A percentile compares a stretch with the other conserved stretches of the same genome.
Evolutionary conservation across 208 protist species (phyloP).

Genomic region (Leishmania arabica): DNA sequence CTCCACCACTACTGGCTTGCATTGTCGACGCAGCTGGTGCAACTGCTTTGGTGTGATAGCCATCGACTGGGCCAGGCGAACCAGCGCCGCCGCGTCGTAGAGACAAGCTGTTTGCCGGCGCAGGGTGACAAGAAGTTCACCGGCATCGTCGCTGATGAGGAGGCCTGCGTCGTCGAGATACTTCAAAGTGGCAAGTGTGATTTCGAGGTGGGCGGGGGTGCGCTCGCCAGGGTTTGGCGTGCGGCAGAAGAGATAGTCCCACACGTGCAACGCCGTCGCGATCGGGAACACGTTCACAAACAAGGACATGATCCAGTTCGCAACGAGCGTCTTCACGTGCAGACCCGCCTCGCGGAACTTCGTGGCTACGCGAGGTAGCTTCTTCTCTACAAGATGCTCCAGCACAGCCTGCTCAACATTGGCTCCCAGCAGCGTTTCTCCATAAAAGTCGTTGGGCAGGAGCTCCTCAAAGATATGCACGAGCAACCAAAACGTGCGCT

Average conservation of each 20-base stretch:
- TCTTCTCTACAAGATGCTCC: conserved; percentile 33
- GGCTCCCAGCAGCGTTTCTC: conserved; percentile 55
- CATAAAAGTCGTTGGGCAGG: conserved; percentile 79
- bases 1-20: conserved; percentile 27
- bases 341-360: conserved; percentile 37
- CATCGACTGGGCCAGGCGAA: conserved; percentile 26
- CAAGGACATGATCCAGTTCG: conserved; percentile 71
- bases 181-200: conserved; percentile 59
- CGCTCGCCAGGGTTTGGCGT: conserved; percentile 18
- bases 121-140: conserved; percentile 43
- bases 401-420: conserved; percentile 74
- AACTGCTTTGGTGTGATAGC: conserved; percentile 34
- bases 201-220: conserved; percentile 45
- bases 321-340: conserved; percentile 56
- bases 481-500: conserved; percentile 66
- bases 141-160: conserved; percentile 29
- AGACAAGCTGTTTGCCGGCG: conserved; percentile 26
- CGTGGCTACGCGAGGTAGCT: conserved; percentile 49
- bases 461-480: conserved; percentile 59
- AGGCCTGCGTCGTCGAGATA: conserved; percentile 35
- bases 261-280: conserved; percentile 53
- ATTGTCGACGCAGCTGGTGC: conserved; percentile 42
- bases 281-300: conserved; percentile 70
- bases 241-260: conserved; percentile 64
- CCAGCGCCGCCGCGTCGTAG: conserved; percentile 46